Evolutionary conservation across 2,329 filamentous ascomycete species (phyloP).

Genomic region (Fusarium sp.): DNA sequence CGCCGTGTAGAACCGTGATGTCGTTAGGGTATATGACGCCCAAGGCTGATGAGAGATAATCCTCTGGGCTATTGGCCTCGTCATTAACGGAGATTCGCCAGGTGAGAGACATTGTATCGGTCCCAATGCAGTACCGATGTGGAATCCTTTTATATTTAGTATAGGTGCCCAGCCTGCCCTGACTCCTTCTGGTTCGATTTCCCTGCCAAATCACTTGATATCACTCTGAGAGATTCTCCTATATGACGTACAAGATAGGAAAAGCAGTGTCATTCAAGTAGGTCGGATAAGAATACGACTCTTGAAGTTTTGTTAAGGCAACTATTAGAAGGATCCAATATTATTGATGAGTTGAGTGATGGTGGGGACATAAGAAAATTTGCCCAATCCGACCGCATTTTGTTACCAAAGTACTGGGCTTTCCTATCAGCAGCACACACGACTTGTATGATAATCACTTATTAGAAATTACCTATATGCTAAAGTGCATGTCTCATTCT

Average conservation of each 20-base stretch:
- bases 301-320: not conserved
- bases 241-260: not conserved
- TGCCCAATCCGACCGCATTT: slow-evolving; percentile 39
- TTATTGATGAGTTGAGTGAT: slow-evolving; percentile 10
- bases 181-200: not conserved
- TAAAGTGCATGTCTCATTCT: too few species aligned
- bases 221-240: not conserved
- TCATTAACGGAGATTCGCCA: slow-evolving; percentile 50
- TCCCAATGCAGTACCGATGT: not conserved
- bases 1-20: slow-evolving; percentile 74
- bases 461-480: too few species aligned
- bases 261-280: not conserved
- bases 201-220: slow-evolving; percentile 15
- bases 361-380: slow-evolving; percentile 28
- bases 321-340: not conserved
- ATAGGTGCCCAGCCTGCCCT: slow-evolving; percentile 13
- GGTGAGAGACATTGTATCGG: slow-evolving; percentile 63
- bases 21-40: slow-evolving; percentile 78
- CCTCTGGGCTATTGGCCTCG: slow-evolving; percentile 61
- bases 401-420: too few species aligned
- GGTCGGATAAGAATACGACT: not conserved
- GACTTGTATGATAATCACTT: too few species aligned
- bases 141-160: not conserved
- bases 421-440: too few species aligned
- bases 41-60: slow-evolving; percentile 70